Evolutionary conservation across 768 basidiomycete species (phyloP).

Genomic region (Russula olivacea): DNA sequence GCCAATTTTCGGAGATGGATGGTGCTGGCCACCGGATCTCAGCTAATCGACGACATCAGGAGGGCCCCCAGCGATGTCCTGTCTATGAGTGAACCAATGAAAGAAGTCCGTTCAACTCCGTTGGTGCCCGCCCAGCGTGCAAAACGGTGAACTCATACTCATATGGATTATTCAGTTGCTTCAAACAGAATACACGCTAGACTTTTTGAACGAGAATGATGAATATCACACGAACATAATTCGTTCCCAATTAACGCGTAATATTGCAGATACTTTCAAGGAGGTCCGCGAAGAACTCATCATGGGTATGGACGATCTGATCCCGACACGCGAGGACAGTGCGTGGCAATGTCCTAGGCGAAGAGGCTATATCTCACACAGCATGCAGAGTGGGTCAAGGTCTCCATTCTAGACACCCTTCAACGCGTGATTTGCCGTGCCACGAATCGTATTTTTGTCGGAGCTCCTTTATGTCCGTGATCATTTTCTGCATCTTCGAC

Average conservation of each 20-base stretch:
- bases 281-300: neutral
- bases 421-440: conserved; percentile 14
- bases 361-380: neutral
- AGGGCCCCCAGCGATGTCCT: neutral
- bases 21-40: neutral
- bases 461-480: conserved; percentile 36
- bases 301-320: neutral
- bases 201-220: neutral
- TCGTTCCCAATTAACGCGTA: neutral
- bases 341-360: neutral
- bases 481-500: neutral
- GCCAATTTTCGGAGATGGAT: neutral
- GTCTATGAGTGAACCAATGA: neutral
- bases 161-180: neutral
- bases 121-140: neutral
- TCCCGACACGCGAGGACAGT: neutral
- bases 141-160: neutral
- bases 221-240: neutral
- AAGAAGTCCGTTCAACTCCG: neutral
- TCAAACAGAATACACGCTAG: neutral
- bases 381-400: conserved; percentile 35
- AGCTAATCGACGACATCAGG: neutral
- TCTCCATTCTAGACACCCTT: conserved; percentile 25
- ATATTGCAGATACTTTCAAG: neutral
- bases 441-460: conserved; percentile 28